A percentile compares a stretch with the other conserved stretches of the same genome.
phyloP scores from a whole-genome alignment of 192 early-diverging fungal genomes.

The Podila epigama region DNA sequence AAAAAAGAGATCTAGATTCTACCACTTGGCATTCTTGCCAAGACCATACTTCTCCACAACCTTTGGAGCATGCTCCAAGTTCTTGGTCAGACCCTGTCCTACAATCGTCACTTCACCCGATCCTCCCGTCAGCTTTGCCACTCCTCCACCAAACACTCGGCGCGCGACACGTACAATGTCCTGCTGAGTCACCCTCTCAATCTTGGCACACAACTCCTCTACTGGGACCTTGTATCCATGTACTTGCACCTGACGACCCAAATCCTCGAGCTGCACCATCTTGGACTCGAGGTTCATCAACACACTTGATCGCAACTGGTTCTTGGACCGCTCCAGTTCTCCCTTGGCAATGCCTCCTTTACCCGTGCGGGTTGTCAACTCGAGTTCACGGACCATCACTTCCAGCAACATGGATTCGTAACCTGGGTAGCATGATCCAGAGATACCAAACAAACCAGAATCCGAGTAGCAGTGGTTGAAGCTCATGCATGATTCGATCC shows the following conservation, averaged over 20 bases:
- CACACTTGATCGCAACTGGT: constrained; percentile 91
- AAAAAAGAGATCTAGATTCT: background rate
- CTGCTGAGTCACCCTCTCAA: constrained; percentile 77
- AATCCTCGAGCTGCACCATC: constrained; percentile 93
- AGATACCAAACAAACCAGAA: constrained; percentile 92
- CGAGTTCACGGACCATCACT: constrained; percentile 85
- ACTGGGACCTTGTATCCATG: constrained; percentile 79
- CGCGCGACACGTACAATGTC: constrained; percentile 83
- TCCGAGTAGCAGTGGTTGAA: constrained; percentile 94
- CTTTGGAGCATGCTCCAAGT: constrained; percentile 53
- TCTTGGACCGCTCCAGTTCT: constrained; percentile 90
- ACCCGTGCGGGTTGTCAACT: constrained; percentile 64
- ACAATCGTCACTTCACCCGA: constrained; percentile 72
- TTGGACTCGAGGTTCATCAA: constrained; percentile 95
- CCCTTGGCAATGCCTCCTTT: constrained; percentile 53
- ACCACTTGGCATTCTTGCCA: constrained; percentile 52
- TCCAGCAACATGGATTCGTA: constrained; percentile 78
- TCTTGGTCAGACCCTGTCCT: constrained; percentile 64
- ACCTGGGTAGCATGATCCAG: constrained; percentile 82
- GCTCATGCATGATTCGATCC: constrained; percentile 94
- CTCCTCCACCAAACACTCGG: constrained; percentile 70
- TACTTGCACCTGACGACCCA: constrained; percentile 85
- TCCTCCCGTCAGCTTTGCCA: constrained; percentile 60
- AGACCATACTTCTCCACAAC: constrained; percentile 60
- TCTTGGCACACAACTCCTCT: constrained; percentile 79